phyloP scores from a whole-genome alignment of 371 early-diverging fungal species.

The Actinomucor elegans region DNA sequence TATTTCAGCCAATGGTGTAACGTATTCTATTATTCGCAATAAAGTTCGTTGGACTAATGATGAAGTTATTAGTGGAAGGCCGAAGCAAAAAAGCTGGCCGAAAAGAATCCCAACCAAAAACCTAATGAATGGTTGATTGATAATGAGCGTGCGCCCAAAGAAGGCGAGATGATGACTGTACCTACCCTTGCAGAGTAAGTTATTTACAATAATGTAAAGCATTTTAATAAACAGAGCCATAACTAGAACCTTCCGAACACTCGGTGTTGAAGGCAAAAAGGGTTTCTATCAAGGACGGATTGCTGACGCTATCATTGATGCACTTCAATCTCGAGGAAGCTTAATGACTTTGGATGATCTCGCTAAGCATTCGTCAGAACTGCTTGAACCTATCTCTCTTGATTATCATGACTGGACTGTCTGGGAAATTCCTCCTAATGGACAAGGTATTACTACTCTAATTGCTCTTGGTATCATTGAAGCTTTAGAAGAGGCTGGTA shows the following conservation, averaged over 20 bases:
- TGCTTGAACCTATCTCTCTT: constrained; percentile 64
- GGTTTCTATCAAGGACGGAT: constrained; percentile 85
- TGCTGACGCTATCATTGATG: constrained; percentile 72
- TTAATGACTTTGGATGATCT: constrained; percentile 75
- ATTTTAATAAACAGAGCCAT: neutral
- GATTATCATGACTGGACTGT: constrained; percentile 67
- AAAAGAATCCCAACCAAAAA: constrained; percentile 43
- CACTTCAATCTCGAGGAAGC: constrained; percentile 67
- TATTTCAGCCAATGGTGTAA: constrained; percentile 29
- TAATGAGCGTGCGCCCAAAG: constrained; percentile 58
- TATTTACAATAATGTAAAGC: neutral
- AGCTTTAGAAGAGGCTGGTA: constrained; percentile 47
- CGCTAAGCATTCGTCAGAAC: constrained; percentile 54
- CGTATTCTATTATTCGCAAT: too few species aligned
- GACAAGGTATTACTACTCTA: constrained; percentile 73
- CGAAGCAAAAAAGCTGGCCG: constrained; percentile 40
- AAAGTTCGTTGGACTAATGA: neutral
- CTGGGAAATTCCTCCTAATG: constrained; percentile 81
- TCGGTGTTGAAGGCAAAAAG: constrained; percentile 66
- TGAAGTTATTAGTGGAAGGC: constrained; percentile 53
- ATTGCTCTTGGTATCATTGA: constrained; percentile 75
- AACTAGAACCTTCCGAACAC: constrained; percentile 58
- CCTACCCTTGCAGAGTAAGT: constrained; percentile 62
- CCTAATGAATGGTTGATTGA: constrained; percentile 56
- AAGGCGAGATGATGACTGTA: constrained; percentile 65